Base-by-base conservation (phyloP, 305 asterid genomes). In the Fraxinus baroniana region DNA sequence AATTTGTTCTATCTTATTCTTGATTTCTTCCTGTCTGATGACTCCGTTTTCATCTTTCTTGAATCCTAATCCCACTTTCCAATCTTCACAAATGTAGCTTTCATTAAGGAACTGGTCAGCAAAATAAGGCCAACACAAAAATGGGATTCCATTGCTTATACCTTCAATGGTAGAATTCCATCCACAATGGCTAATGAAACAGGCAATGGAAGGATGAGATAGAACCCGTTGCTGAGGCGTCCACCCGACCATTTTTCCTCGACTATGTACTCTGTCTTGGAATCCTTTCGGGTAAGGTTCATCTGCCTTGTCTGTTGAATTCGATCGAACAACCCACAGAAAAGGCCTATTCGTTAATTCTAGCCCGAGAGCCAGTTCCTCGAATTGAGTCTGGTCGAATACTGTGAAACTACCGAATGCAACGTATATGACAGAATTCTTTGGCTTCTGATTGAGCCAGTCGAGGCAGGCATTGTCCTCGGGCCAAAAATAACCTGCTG, bases 101-200 rank as follows among this genome's bases (percentile, higher is more conserved):
- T 84, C 78, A 68, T 91, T 89, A 4, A 76, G 44, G 26, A 86
- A 87, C 83, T 92, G 97, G 76, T 92, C 94, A 0, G 92, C 90
- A 76, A 89, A 91, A 68, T 89, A 92, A 3, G 97, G 97, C 93
- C 94, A 92, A 78, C 93, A 89, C 1, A 90, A 41, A 35, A 91
- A 82, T n/a, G 95, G 94, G 13, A 91, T 86, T n/a, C 95, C 97
- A 28, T 85, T 89, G 66, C 88, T 77, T 2, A 85, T 71, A 0
- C 95, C 89, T 62, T 91, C 93, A 2, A 91, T 72, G 9, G 92
- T 89, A 2, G 94, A 92, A 83, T 92, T 91, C 93, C 97, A 91
- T 10, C 97, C 94, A 75, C 97, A 90, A 24, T 91, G 97, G 84
- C 93, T 89, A 0, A 92, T 33, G 72, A 92, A 91, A 74, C 90